Evolutionary conservation across 352 stramenopile species (phyloP), one percentile per base, ranked within the genome.

Genomic region (Phytopythium vexans): DNA sequence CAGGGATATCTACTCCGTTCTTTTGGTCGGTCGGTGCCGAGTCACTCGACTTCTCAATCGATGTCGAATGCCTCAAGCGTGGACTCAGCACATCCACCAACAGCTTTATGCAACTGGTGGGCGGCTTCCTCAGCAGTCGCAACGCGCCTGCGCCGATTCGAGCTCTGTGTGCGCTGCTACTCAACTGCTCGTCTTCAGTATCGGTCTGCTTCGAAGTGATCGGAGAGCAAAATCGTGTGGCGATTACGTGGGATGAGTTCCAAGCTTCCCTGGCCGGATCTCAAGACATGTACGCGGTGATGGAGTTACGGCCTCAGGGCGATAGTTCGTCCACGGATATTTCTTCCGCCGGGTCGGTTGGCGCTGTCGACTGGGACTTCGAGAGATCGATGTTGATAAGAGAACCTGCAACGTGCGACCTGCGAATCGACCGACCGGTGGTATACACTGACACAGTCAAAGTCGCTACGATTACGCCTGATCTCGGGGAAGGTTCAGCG

Each of bases 381-480:
- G 75, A 77, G 50, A 66, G 72, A 6, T 47, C 64, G 7, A 60
- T 94, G 8, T 15, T 55, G 1, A 50, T 94, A 2, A 64, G 64
- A 49, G 80, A 92, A 38, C 84, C 84, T 0, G 64, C 74, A 11
- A 42, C 44, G 8, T 74, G 58, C 6, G 68, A 85, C 43, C 52
- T 70, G 38, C 76, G 82, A 6, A 72, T 92, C 21, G 84, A 92
- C 42, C 70, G 76, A 10, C 72, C 77, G 0, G 58, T 94, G 1
- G 67, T 94, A 10, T 94, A 87, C 58, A 88, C 80, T 0, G 84
- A 94, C 52, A 94, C 82, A 0, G 71, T 91, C 33, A 73, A 82
- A 37, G 62, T 92, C 6, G 21, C 37, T 3, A 37, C 4, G 14
- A 11, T 54, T n/a, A 38, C 44, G 6, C 14, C 32, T 33, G 21